Evolutionary conservation across 2,329 filamentous ascomycete species (phyloP).

Genomic region (Colletotrichum sansevieriae): DNA sequence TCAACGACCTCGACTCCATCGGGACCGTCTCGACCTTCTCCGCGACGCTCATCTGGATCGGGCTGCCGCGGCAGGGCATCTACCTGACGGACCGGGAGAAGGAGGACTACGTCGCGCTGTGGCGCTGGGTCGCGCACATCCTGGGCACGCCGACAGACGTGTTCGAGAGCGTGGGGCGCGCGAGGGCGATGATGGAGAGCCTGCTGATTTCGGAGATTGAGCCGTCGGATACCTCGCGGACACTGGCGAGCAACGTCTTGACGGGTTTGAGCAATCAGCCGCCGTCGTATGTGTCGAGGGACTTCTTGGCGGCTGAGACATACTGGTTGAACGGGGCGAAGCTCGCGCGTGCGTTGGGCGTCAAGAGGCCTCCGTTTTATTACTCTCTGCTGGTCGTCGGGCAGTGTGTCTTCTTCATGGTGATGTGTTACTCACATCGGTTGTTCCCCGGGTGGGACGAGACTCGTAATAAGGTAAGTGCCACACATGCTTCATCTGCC

Average conservation of each 20-base stretch:
- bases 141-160: slow-evolving; percentile 76
- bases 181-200: slow-evolving; percentile 75
- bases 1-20: slow-evolving; percentile 82
- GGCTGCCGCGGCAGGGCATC: slow-evolving; percentile 80
- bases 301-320: slow-evolving; percentile 76
- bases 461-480: slow-evolving; percentile 49
- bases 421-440: slow-evolving; percentile 61
- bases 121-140: slow-evolving; percentile 80
- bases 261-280: slow-evolving; percentile 74
- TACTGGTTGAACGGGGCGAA: slow-evolving; percentile 78
- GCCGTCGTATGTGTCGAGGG: slow-evolving; percentile 73
- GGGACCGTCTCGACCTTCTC: slow-evolving; percentile 80
- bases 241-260: slow-evolving; percentile 83
- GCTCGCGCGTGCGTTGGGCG: slow-evolving; percentile 70
- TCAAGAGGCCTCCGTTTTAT: slow-evolving; percentile 68
- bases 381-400: slow-evolving; percentile 72
- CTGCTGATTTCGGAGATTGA: slow-evolving; percentile 75
- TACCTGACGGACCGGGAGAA: slow-evolving; percentile 72
- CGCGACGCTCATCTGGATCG: slow-evolving; percentile 74
- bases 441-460: slow-evolving; percentile 55
- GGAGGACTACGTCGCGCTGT: slow-evolving; percentile 78
- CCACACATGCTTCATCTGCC: background rate
- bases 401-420: slow-evolving; percentile 76
- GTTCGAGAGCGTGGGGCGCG: slow-evolving; percentile 67
- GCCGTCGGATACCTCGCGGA: slow-evolving; percentile 71